Base-by-base conservation (phyloP, 768 basidiomycete genomes). In the Termitomyces sp. region DNA sequence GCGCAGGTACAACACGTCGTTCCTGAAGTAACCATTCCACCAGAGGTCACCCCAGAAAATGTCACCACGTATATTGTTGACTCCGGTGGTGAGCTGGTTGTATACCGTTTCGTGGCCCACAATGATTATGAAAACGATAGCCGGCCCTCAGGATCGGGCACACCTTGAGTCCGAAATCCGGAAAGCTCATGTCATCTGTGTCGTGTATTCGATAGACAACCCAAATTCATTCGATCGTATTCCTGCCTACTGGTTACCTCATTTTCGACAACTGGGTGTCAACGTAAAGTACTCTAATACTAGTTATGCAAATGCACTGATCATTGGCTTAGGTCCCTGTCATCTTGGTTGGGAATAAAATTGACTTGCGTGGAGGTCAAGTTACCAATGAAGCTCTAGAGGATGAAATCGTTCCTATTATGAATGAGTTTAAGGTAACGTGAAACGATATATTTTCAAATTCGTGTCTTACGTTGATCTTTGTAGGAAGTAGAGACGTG, bases 1-100 rank as follows among this genome's bases (percentile, higher is more conserved):
- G 12, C 28, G 5, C 66, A 97, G 95, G 94, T 97, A 47, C 94
- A 96, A 72, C 90, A 93, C 65, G 80, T 96, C 66, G 88, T 98
- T 41, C 96, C 96, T 3, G 96, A 98, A 72, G 94, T 99, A 47
- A 98, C 96, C 7, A 97, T 99, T 55, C 97, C 96, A 7, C 94
- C 95, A 65, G 92, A 95, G 73, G 93, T 97, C 48, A 96, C 94
- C 22, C 93, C 96, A 50, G 94, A 96, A 76, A 94, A 97, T 69
- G 93, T 99, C 41, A 98, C 96, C 1, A 98, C 95, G 4, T 92
- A 95, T 69, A 98, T 99, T 60, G 92, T 98, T 54, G 96, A 99
- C 74, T 94, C 96, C 50, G 95, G 95, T 71, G 88, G 96, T 94
- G 66, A 61, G 86, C 78, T 47, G 12, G 26, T 12, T 39, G n/a